Conservation (phyloP, 73 alveolate species). For the Paramecium pentaurelia region DNA sequence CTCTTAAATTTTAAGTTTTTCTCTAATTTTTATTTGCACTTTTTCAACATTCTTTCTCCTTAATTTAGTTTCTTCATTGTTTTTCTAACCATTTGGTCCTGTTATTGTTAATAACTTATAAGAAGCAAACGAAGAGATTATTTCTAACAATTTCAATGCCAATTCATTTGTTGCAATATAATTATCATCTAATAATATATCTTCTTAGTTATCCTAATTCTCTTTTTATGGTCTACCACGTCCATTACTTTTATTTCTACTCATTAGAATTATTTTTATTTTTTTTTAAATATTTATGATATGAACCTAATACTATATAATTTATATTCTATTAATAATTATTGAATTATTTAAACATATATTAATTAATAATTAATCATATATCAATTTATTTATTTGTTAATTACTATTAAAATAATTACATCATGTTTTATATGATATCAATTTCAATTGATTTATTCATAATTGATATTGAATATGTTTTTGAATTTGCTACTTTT, state of each 20-base stretch:
- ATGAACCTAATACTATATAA: neutral
- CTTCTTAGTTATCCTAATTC: neutral
- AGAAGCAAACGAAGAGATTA: neutral
- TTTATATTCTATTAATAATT: neutral
- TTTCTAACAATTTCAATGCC: neutral
- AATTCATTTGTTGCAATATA: neutral
- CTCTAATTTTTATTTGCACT: neutral
- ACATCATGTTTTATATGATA: no score
- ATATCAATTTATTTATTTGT: neutral
- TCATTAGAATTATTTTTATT: neutral
- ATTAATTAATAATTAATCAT: no score
- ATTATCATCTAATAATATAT: neutral
- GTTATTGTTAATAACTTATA: neutral
- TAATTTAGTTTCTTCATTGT: neutral
- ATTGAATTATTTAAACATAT: no score
- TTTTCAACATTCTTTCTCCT: neutral
- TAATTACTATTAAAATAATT: neutral
- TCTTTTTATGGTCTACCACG: neutral
- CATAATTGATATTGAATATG: neutral
- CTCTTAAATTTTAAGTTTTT: neutral
- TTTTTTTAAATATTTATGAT: neutral
- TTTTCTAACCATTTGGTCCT: neutral
- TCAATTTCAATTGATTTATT: neutral
- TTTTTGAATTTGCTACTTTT: neutral
- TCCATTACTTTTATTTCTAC: neutral